Conservation (phyloP, 1,139 yeast genomes). For the Kluyveromyces sp. region DNA sequence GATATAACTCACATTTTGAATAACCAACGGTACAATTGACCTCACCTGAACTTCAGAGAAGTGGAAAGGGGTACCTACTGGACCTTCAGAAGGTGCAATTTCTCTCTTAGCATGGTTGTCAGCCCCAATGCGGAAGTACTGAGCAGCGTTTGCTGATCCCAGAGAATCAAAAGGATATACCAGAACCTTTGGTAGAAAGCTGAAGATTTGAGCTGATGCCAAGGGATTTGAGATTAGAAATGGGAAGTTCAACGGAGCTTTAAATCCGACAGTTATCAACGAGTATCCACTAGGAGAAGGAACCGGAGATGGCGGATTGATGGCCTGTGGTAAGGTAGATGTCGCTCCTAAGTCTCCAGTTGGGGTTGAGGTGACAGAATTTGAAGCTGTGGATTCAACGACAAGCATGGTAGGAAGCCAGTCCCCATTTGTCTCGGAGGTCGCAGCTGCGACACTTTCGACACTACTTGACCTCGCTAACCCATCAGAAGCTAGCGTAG, state of each 20-base stretch:
- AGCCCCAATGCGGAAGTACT: background rate
- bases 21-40: slow-evolving; percentile 57
- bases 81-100: background rate
- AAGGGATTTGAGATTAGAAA: slow-evolving; percentile 58
- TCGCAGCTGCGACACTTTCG: background rate
- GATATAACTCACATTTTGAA: slow-evolving; percentile 43
- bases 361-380: slow-evolving; percentile 5
- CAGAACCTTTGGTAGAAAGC: slow-evolving; percentile 53
- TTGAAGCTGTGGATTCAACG: background rate
- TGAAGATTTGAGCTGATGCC: slow-evolving; percentile 67
- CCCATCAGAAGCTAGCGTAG: background rate
- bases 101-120: background rate
- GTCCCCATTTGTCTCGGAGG: background rate
- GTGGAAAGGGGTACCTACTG: background rate
- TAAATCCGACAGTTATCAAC: slow-evolving; percentile 58
- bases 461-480: background rate
- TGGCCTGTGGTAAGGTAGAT: slow-evolving; percentile 50
- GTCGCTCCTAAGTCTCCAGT: slow-evolving; percentile 15
- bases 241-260: slow-evolving; percentile 55
- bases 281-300: slow-evolving; percentile 36
- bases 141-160: slow-evolving; percentile 4
- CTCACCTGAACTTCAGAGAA: slow-evolving; percentile 42
- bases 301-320: slow-evolving; percentile 39
- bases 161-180: slow-evolving; percentile 42
- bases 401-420: slow-evolving; percentile 6